These are phyloP conservation scores for Calonectria honghensis DNA, from an alignment of 2,329 filamentous ascomycete genomes.

Conservation along the genomic window DNA sequence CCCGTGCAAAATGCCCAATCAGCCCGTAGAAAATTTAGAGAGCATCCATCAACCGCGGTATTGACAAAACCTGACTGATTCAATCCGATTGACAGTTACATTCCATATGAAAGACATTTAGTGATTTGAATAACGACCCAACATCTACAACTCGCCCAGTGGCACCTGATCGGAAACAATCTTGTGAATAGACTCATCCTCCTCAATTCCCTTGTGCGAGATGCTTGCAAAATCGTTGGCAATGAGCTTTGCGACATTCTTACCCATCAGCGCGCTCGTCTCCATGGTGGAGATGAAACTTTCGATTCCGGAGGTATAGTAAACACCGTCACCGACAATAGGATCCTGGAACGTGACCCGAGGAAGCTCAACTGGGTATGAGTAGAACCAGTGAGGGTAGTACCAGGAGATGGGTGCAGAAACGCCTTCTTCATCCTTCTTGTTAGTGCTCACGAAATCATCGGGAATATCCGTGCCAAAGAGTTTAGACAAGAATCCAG, in stretches of 20 bases:
- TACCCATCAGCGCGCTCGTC: slow-evolving; percentile 93
- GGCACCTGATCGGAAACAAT: background rate
- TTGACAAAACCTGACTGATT: background rate
- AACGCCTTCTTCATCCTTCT: slow-evolving; percentile 59
- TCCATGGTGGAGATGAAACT: slow-evolving; percentile 99
- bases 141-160: slow-evolving; percentile 10
- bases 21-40: background rate
- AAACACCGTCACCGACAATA: slow-evolving; percentile 79
- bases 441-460: slow-evolving; percentile 57
- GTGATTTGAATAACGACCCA: too few species aligned
- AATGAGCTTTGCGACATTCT: slow-evolving; percentile 85
- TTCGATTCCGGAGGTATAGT: slow-evolving; percentile 87
- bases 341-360: slow-evolving; percentile 91
- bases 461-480: slow-evolving; percentile 70
- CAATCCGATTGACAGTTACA: background rate
- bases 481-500: slow-evolving; percentile 71
- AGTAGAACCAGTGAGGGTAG: slow-evolving; percentile 85
- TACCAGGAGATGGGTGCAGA: slow-evolving; percentile 82
- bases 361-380: slow-evolving; percentile 90
- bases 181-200: slow-evolving; percentile 35
- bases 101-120: background rate
- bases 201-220: slow-evolving; percentile 40
- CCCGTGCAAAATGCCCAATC: background rate
- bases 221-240: slow-evolving; percentile 72
- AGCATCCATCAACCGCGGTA: background rate